Percentiles rank a stretch among this genome's conserved stretches.
Evolutionary conservation across 805 yeast genomes (phyloP).

Genomic region (Dipodascus geniculatus): DNA sequence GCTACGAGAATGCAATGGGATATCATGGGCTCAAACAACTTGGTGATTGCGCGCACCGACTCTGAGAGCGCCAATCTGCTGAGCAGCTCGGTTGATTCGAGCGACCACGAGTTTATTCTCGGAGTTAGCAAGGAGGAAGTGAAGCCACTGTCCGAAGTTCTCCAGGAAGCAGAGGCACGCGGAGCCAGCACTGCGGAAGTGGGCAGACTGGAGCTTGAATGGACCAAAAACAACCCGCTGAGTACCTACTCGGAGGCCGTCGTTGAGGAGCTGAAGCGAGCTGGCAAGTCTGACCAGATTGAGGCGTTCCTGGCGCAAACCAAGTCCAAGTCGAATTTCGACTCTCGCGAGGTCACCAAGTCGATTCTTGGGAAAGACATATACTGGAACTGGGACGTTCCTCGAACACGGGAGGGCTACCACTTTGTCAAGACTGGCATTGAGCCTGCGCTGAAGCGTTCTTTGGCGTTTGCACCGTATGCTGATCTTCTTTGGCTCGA

Average conservation of each 20-base stretch:
- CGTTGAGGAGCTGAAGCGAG: conserved; percentile 17
- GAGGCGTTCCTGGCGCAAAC: conserved; percentile 19
- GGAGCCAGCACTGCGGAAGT: conserved; percentile 29
- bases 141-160: conserved; percentile 34
- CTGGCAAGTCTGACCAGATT: conserved; percentile 18
- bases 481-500: conserved; percentile 54
- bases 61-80: conserved; percentile 39
- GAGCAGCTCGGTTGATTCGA: conserved; percentile 37
- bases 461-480: conserved; percentile 43
- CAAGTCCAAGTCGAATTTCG: conserved; percentile 23
- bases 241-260: conserved; percentile 43
- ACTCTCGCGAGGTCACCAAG: conserved; percentile 20
- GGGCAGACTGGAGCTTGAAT: conserved; percentile 32
- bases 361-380: conserved; percentile 25
- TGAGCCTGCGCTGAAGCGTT: conserved; percentile 43
- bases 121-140: conserved; percentile 29
- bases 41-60: conserved; percentile 46
- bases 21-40: conserved; percentile 41
- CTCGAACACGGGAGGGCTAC: conserved; percentile 48
- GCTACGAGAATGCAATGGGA: conserved; percentile 52
- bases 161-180: conserved; percentile 32
- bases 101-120: conserved; percentile 39
- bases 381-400: conserved; percentile 47
- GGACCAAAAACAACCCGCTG: conserved; percentile 34
- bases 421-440: conserved; percentile 38